Percentiles rank a stretch among this genome's conserved stretches.
Evolutionary conservation across 306 rosid species (phyloP).

Genomic region (Cicer arietinum): DNA sequence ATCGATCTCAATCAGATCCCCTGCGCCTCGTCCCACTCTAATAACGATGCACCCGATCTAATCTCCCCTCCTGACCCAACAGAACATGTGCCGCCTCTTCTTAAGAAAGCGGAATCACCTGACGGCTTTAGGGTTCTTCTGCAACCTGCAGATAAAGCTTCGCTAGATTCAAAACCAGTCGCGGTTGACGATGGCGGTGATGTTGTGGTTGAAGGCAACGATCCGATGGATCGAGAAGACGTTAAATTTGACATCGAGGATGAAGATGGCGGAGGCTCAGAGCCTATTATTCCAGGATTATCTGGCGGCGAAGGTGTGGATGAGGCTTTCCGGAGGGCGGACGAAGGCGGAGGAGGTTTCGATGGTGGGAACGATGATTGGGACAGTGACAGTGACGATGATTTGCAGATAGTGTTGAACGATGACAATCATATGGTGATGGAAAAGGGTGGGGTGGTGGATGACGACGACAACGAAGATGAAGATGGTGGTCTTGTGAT

Average conservation of each 20-base stretch:
- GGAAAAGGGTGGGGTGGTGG: conserved; percentile 76
- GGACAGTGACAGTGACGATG: conserved; percentile 97
- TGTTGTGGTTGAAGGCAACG: conserved; percentile 35
- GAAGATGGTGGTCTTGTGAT: conserved; percentile 81
- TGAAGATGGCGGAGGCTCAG: conserved; percentile 51
- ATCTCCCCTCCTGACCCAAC: conserved; percentile 47
- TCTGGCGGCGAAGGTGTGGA: conserved; percentile 31
- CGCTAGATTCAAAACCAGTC: conserved; percentile 45
- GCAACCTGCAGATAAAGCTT: conserved; percentile 13
- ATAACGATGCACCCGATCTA: conserved; percentile 49
- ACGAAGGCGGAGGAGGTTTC: conserved; percentile 38
- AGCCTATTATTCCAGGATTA: conserved; percentile 83
- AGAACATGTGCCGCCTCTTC: neutral
- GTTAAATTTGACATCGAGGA: conserved; percentile 95
- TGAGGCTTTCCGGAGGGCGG: conserved; percentile 45
- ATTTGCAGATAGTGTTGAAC: conserved; percentile 93
- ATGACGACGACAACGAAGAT: conserved; percentile 61
- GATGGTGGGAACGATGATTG: conserved; percentile 71
- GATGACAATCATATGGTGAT: conserved; percentile 70
- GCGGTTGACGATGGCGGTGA: neutral
- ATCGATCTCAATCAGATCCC: conserved; percentile 72
- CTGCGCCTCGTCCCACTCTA: conserved; percentile 47
- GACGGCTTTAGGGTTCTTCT: conserved; percentile 28
- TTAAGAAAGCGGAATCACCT: conserved; percentile 3
- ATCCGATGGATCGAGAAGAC: conserved; percentile 64